phyloP scores from a whole-genome alignment of 148 eudicot genomes.

The Dysphania ambrosioides region DNA sequence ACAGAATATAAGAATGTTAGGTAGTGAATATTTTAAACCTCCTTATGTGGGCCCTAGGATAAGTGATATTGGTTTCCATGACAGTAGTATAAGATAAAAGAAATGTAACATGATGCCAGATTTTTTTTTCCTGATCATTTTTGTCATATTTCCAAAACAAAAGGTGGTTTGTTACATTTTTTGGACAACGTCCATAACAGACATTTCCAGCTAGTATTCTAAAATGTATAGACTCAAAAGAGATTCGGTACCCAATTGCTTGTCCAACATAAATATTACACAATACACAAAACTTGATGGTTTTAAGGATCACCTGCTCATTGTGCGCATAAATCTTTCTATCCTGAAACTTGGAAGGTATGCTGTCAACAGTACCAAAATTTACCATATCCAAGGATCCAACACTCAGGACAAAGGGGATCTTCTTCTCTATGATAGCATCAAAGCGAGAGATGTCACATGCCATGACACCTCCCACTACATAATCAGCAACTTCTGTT shows the following conservation, averaged over 20 bases:
- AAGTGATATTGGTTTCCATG: too few species aligned
- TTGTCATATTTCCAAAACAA: not conserved
- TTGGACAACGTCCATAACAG: too few species aligned
- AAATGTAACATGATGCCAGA: not conserved
- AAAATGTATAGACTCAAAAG: too few species aligned
- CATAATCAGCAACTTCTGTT: slow-evolving; percentile 91
- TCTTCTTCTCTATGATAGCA: slow-evolving; percentile 64
- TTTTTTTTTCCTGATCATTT: not conserved
- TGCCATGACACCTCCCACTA: slow-evolving; percentile 97
- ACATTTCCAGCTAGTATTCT: too few species aligned
- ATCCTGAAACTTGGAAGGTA: slow-evolving; percentile 66
- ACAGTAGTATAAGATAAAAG: too few species aligned
- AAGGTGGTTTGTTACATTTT: too few species aligned
- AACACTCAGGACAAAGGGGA: slow-evolving; percentile 82
- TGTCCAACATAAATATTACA: slow-evolving; percentile 12
- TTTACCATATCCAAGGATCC: slow-evolving; percentile 99
- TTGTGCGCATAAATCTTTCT: slow-evolving; percentile 76
- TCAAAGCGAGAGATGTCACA: slow-evolving; percentile 89
- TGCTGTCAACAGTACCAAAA: slow-evolving; percentile 66
- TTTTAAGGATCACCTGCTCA: slow-evolving; percentile 59
- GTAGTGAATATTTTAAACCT: too few species aligned
- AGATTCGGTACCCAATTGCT: not conserved
- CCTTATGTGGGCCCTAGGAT: too few species aligned
- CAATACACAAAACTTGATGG: slow-evolving; percentile 9
- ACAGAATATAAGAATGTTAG: too few species aligned